Evolutionary conservation across 345 rosid genomes (phyloP).

Genomic region (Eucalyptus coolabah): DNA sequence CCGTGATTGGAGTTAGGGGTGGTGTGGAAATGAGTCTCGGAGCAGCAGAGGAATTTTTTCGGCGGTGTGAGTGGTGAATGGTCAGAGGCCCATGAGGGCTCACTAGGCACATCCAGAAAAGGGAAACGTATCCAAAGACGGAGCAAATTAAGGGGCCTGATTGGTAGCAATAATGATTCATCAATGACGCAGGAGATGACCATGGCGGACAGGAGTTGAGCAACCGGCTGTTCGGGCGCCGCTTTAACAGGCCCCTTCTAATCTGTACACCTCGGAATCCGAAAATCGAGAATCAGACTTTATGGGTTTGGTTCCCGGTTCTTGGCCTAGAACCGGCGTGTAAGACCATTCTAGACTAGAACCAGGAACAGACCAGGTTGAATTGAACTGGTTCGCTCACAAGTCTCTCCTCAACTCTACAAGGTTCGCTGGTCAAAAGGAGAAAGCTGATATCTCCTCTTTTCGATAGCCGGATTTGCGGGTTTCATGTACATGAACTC

Average conservation of each 20-base stretch:
- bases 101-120: too few species aligned
- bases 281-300: neutral
- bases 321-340: neutral
- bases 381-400: neutral
- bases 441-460: neutral
- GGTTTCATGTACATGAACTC: neutral
- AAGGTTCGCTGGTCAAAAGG: constrained; percentile 27
- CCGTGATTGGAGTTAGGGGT: neutral
- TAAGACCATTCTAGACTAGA: neutral
- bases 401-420: neutral
- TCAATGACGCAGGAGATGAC: neutral
- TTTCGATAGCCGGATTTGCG: constrained; percentile 12
- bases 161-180: neutral
- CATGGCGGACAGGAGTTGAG: rapidly evolving
- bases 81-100: neutral
- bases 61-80: neutral
- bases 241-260: too few species aligned
- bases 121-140: too few species aligned
- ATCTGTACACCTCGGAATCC: neutral
- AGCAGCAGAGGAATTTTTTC: neutral
- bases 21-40: neutral
- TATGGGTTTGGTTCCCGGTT: neutral
- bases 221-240: too few species aligned
- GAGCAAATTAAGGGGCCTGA: too few species aligned
- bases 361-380: neutral